Conservation (phyloP, 2,329 filamentous ascomycete genomes). For the Colletotrichum karsti region DNA sequence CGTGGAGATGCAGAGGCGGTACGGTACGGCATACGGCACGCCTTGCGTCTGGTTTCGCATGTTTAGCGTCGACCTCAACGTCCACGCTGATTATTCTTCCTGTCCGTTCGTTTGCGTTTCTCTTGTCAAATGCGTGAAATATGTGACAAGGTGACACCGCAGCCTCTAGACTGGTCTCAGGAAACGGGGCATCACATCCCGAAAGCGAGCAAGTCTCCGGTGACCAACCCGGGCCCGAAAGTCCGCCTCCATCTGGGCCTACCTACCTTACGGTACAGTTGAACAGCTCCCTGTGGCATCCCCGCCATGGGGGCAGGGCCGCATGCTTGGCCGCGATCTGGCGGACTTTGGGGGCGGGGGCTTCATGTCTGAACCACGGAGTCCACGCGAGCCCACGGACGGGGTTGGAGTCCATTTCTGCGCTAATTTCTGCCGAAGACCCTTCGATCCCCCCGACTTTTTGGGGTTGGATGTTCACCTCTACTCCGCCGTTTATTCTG, state of each 20-base stretch:
- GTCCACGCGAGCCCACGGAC: not conserved
- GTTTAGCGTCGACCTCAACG: not conserved
- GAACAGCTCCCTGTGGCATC: too few species aligned
- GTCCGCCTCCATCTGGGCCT: not conserved
- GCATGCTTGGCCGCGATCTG: not conserved
- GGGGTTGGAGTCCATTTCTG: not conserved
- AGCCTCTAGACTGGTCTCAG: not conserved
- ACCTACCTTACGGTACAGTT: too few species aligned
- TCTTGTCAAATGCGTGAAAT: not conserved
- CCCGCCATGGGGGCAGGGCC: too few species aligned
- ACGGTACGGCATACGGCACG: not conserved
- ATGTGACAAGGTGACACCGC: not conserved
- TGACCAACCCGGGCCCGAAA: not conserved
- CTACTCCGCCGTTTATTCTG: not conserved
- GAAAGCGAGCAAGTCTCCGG: not conserved
- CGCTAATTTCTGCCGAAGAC: slow-evolving; percentile 11
- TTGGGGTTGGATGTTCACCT: not conserved
- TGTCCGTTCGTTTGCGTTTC: not conserved
- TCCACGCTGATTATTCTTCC: not conserved
- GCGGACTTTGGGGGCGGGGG: not conserved
- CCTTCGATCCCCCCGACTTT: not conserved
- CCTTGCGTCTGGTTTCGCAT: not conserved
- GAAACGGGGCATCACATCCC: too few species aligned
- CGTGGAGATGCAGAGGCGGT: too few species aligned
- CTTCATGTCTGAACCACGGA: not conserved